Percentiles rank a stretch among this genome's conserved stretches.
Evolutionary conservation across 768 basidiomycete genomes (phyloP).

Genomic region (Strobilomyces confusus): DNA sequence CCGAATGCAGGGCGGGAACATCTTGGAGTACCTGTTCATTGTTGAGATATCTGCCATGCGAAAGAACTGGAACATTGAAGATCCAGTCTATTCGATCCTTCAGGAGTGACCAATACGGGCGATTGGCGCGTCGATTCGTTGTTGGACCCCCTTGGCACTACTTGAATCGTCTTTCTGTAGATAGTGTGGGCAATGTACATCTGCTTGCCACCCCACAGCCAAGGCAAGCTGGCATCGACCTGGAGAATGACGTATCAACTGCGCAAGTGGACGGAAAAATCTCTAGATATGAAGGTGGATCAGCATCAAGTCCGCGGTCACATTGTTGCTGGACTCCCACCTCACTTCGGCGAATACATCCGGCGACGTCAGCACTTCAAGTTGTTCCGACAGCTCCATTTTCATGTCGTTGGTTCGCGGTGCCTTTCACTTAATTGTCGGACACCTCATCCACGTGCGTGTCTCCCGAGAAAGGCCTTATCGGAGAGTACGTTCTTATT

Average conservation of each 20-base stretch:
- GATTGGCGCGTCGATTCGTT: conserved; percentile 12
- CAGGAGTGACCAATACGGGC: conserved; percentile 44
- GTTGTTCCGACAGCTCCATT: background rate
- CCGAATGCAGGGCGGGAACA: conserved; percentile 74
- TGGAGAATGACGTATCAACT: background rate
- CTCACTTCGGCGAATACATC: background rate
- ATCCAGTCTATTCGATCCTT: conserved; percentile 85
- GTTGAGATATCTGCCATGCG: conserved; percentile 78
- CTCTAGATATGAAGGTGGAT: too few species aligned
- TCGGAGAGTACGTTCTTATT: too few species aligned
- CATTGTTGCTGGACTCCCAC: background rate
- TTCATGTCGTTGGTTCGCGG: background rate
- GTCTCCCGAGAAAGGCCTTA: background rate
- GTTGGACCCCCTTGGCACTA: background rate
- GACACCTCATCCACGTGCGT: background rate
- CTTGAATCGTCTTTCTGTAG: conserved; percentile 1
- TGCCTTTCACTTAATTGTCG: background rate
- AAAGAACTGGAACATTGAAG: conserved; percentile 64
- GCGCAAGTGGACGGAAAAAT: background rate
- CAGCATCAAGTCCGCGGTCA: too few species aligned
- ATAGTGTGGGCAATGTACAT: background rate
- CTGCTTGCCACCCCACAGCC: background rate
- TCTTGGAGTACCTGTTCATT: conserved; percentile 92
- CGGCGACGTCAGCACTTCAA: background rate
- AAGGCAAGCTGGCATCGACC: background rate